Conservation (phyloP, 768 basidiomycete species). For the Pulveroboletus sp. region DNA sequence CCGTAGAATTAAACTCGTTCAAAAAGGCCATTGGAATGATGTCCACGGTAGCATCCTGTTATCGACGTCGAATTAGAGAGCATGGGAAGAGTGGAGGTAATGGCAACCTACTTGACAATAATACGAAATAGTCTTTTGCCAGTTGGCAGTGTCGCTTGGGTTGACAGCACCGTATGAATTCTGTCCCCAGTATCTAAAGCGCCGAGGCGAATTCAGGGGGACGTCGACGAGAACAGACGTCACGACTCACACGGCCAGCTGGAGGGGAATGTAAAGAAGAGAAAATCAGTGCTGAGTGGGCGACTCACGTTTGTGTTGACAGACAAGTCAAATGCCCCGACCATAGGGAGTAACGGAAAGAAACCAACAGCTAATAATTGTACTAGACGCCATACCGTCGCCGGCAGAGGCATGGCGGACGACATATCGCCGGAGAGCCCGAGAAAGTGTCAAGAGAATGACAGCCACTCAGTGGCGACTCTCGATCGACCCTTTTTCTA, state of each 20-base stretch:
- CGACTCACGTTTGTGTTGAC: conserved; percentile 21
- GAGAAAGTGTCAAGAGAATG: background rate
- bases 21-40: conserved; percentile 61
- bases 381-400: background rate
- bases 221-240: background rate
- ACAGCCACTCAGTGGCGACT: too few relatives aligned
- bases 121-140: conserved; percentile 30
- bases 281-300: background rate
- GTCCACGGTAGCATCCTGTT: conserved; percentile 51
- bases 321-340: conserved; percentile 13
- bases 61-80: background rate
- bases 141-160: conserved; percentile 25
- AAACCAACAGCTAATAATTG: background rate
- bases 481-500: conserved; percentile 8
- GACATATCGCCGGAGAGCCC: background rate
- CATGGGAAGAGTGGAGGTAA: background rate
- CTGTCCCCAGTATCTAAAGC: conserved; percentile 35
- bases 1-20: conserved; percentile 52
- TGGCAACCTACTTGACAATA: conserved; percentile 27
- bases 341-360: conserved; percentile 1
- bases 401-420: background rate
- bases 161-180: conserved; percentile 35
- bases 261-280: background rate
- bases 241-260: conserved; percentile 18
- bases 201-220: background rate